Conservation (phyloP, 495 filamentous ascomycete genomes). For the Podospora australis region DNA sequence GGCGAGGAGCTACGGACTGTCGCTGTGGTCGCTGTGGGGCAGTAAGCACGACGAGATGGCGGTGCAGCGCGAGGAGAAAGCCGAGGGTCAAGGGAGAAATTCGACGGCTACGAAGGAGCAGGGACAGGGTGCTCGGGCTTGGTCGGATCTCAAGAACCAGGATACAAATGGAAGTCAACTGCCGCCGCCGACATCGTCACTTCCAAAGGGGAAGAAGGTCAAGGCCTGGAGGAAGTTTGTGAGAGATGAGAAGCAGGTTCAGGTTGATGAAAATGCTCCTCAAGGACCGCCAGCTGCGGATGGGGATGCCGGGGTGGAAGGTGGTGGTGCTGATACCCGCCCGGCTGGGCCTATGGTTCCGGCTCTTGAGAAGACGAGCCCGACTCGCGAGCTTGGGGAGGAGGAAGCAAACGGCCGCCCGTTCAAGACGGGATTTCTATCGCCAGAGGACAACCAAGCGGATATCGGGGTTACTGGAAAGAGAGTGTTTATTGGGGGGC, state of each 20-base stretch:
- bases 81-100: slow-evolving; percentile 1
- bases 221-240: slow-evolving; percentile 34
- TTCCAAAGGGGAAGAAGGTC: background rate
- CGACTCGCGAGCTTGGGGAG: background rate
- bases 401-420: slow-evolving; percentile 2
- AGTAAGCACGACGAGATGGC: slow-evolving; percentile 73
- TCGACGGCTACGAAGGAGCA: slow-evolving; percentile 22
- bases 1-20: slow-evolving; percentile 65
- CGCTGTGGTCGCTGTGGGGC: slow-evolving; percentile 78
- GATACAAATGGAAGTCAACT: slow-evolving; percentile 15
- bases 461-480: slow-evolving; percentile 42
- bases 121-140: slow-evolving; percentile 34
- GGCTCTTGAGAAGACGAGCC: slow-evolving; percentile 16
- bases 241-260: slow-evolving; percentile 35
- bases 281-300: slow-evolving; percentile 19
- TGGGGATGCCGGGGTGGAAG: background rate
- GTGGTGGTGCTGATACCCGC: slow-evolving; percentile 14
- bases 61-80: slow-evolving; percentile 26
- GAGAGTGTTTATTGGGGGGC: slow-evolving; percentile 40
- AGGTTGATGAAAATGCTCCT: slow-evolving; percentile 19
- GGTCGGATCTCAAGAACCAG: slow-evolving; percentile 29
- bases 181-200: no score
- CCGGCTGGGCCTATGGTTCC: slow-evolving; percentile 3
- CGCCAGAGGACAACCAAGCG: slow-evolving; percentile 13
- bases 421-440: slow-evolving; percentile 13